Conservation (phyloP, 2,329 filamentous ascomycete genomes). For the Bipolaris bicolor region DNA sequence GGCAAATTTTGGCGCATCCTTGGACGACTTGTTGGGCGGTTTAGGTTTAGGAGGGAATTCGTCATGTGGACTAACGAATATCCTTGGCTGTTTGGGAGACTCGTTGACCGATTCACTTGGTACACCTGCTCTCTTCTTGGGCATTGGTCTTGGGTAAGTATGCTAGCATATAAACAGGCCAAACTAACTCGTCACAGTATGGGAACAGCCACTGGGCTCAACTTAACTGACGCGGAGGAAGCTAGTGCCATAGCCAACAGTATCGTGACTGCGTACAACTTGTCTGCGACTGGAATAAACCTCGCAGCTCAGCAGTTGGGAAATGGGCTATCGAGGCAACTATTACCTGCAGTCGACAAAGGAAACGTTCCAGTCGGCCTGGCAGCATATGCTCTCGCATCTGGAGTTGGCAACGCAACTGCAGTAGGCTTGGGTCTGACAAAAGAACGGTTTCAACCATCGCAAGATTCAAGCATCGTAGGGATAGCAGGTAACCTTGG, state of each 20-base stretch:
- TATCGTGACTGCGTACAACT: slow-evolving; percentile 28
- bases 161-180: not conserved
- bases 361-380: slow-evolving; percentile 20
- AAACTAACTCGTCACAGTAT: slow-evolving; percentile 27
- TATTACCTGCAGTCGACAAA: slow-evolving; percentile 21
- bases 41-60: slow-evolving; percentile 9
- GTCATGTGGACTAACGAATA: slow-evolving; percentile 20
- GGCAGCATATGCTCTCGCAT: slow-evolving; percentile 34
- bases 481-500: slow-evolving; percentile 37
- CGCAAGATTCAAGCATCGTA: slow-evolving; percentile 24
- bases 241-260: slow-evolving; percentile 26
- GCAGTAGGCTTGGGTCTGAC: slow-evolving; percentile 35
- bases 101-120: slow-evolving; percentile 22
- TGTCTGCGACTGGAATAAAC: slow-evolving; percentile 32
- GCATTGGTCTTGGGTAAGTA: slow-evolving; percentile 39
- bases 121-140: slow-evolving; percentile 38
- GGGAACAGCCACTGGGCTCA: slow-evolving; percentile 35
- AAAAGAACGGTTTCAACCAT: slow-evolving; percentile 23
- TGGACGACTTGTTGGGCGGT: slow-evolving; percentile 13
- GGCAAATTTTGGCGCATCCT: slow-evolving; percentile 15
- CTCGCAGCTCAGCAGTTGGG: slow-evolving; percentile 37
- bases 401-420: slow-evolving; percentile 38
- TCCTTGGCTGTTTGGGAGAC: slow-evolving; percentile 21
- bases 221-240: slow-evolving; percentile 26
- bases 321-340: slow-evolving; percentile 28